Conservation (phyloP, 164 flowering plant genomes). For the Annona squamosa region DNA sequence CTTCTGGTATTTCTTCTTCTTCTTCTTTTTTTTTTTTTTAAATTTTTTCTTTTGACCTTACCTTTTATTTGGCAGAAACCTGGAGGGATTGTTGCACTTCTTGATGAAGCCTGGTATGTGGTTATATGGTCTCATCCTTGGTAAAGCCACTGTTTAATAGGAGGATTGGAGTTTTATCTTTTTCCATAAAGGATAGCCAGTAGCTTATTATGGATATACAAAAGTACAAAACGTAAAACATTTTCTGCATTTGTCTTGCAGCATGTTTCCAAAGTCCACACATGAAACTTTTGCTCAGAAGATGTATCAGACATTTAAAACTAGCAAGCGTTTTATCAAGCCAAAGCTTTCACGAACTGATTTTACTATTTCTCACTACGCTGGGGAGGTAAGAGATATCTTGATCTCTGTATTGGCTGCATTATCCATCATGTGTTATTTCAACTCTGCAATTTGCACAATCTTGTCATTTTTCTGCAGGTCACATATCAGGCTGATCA, state of each 20-base stretch:
- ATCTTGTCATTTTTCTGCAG: conserved; percentile 26
- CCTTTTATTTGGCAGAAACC: conserved; percentile 64
- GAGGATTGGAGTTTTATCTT: background rate
- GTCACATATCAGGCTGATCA: conserved; percentile 76
- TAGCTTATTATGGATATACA: background rate
- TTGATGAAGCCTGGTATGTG: conserved; percentile 96
- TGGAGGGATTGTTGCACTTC: conserved; percentile 90
- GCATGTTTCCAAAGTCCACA: conserved; percentile 98
- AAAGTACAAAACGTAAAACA: background rate
- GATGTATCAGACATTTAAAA: conserved; percentile 83
- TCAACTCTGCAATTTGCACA: background rate
- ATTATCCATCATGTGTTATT: background rate
- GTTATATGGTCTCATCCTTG: background rate
- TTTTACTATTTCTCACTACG: conserved; percentile 86
- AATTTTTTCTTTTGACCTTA: background rate
- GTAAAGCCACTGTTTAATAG: background rate
- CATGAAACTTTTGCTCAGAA: conserved; percentile 99
- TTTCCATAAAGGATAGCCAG: background rate
- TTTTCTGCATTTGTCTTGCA: conserved; percentile 27
- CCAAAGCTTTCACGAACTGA: conserved; percentile 97
- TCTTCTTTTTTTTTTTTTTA: conserved; percentile 7
- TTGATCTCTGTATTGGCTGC: background rate
- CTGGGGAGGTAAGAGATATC: conserved; percentile 71
- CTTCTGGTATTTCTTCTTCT: background rate
- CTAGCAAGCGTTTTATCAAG: conserved; percentile 76